Evolutionary conservation across 1,284 basidiomycete species (phyloP).

Genomic region (Tilletiopsis washingtonensis): DNA sequence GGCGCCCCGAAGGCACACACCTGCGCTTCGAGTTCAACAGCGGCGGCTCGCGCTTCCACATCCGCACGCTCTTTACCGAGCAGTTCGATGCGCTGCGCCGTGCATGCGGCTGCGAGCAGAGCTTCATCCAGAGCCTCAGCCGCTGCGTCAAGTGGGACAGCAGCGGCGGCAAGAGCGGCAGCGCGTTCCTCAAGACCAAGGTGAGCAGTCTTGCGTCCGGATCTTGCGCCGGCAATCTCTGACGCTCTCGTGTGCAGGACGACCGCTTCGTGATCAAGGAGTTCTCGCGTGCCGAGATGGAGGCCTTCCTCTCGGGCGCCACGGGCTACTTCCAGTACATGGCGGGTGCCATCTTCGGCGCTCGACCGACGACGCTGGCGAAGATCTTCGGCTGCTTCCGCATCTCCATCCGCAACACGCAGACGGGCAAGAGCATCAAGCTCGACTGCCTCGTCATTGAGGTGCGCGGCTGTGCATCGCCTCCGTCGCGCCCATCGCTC

Average conservation of each 20-base stretch:
- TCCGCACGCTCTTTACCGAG: conserved; percentile 90
- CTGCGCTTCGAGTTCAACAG: conserved; percentile 46
- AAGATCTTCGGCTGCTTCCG: conserved; percentile 96
- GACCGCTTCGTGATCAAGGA: conserved; percentile 98
- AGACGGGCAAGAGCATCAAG: conserved; percentile 68
- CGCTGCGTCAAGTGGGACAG: conserved; percentile 95
- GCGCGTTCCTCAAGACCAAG: conserved; percentile 74
- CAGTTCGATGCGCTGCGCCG: conserved; percentile 90
- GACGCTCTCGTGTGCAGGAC: conserved; percentile 59
- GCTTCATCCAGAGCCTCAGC: conserved; percentile 84
- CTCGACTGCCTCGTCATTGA: conserved; percentile 97
- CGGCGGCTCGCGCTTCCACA: conserved; percentile 80
- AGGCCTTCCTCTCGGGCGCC: conserved; percentile 92
- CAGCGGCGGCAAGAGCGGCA: conserved; percentile 90
- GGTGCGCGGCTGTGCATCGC: no score
- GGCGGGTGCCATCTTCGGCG: conserved; percentile 51
- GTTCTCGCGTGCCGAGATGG: conserved; percentile 80
- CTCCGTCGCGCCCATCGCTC: no score
- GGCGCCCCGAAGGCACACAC: conserved; percentile 38
- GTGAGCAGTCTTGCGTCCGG: no score
- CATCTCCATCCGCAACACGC: conserved; percentile 79
- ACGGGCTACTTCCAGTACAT: conserved; percentile 98
- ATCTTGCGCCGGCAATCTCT: no score
- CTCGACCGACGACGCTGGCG: conserved; percentile 87
- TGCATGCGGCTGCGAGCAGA: conserved; percentile 85